A percentile compares a stretch with the other conserved stretches of the same genome.
These are phyloP conservation scores for Neostapfia colusana DNA, from an alignment of 176 grass and related monocot species.

Conservation along the genomic window DNA sequence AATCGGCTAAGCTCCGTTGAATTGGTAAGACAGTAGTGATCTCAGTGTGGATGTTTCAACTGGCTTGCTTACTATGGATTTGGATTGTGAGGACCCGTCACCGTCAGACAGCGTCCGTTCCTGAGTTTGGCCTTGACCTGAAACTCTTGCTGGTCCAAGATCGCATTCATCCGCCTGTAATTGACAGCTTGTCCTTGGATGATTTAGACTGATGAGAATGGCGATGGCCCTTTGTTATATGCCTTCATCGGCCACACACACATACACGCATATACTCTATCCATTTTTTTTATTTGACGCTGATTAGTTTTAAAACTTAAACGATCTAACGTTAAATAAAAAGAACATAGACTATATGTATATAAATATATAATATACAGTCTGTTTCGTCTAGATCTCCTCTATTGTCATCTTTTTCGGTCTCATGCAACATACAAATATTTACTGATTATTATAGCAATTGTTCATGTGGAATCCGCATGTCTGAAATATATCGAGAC, in stretches of 20 bases:
- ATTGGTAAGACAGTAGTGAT: constrained; percentile 42
- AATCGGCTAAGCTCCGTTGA: constrained; percentile 30
- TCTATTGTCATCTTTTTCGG: too few relatives aligned
- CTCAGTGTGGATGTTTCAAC: constrained; percentile 32
- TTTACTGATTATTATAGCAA: background rate
- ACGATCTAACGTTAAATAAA: too few relatives aligned
- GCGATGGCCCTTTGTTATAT: constrained; percentile 37
- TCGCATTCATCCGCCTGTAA: constrained; percentile 45
- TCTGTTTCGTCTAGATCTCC: too few relatives aligned
- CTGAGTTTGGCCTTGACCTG: constrained; percentile 50
- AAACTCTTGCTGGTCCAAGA: constrained; percentile 44
- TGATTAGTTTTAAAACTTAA: too few relatives aligned
- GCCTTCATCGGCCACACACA: constrained; percentile 18
- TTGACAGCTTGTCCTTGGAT: constrained; percentile 28
- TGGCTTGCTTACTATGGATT: constrained; percentile 23
- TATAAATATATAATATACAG: too few relatives aligned
- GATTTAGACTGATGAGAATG: constrained; percentile 8
- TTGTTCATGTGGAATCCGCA: background rate
- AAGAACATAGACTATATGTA: too few relatives aligned
- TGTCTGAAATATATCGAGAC: background rate
- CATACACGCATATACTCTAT: too few relatives aligned
- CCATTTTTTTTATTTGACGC: too few relatives aligned
- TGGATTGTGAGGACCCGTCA: constrained; percentile 32
- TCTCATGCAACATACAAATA: too few relatives aligned
- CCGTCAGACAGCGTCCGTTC: constrained; percentile 32